These are phyloP conservation scores for Rhizodiscina lignyota DNA, from an alignment of 495 filamentous ascomycete genomes.

Conservation along the genomic window DNA sequence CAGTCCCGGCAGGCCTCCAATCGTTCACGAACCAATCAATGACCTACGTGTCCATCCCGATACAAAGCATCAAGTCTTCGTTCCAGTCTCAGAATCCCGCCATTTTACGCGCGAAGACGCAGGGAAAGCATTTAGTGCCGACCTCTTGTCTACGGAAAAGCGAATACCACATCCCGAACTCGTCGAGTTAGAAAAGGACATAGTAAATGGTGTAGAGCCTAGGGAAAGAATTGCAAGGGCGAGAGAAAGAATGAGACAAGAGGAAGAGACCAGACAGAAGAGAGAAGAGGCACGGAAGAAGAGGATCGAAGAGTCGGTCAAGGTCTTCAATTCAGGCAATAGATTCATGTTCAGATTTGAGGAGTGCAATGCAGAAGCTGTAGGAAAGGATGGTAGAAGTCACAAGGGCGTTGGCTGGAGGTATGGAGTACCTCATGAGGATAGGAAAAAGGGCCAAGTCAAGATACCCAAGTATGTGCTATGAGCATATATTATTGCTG, in stretches of 20 bases:
- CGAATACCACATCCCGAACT: constrained; percentile 84
- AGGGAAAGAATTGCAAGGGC: constrained; percentile 24
- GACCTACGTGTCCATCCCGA: constrained; percentile 69
- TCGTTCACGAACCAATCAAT: constrained; percentile 71
- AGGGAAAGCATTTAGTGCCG: constrained; percentile 59
- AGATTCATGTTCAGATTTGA: constrained; percentile 73
- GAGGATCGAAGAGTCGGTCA: constrained; percentile 24
- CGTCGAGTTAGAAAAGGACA: constrained; percentile 41
- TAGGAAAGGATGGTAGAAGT: constrained; percentile 31
- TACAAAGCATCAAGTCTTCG: constrained; percentile 73
- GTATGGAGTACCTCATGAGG: constrained; percentile 53
- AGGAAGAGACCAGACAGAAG: constrained; percentile 12
- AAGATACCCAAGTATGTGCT: constrained; percentile 55
- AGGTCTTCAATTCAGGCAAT: constrained; percentile 30
- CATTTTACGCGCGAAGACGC: constrained; percentile 81
- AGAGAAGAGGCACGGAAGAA: constrained; percentile 25
- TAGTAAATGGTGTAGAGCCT: constrained; percentile 18
- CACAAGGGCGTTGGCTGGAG: constrained; percentile 33
- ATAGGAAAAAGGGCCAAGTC: constrained; percentile 54
- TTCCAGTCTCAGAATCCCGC: constrained; percentile 78
- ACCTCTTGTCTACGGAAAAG: constrained; percentile 66
- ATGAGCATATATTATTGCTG: too few relatives aligned
- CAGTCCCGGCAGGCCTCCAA: constrained; percentile 8
- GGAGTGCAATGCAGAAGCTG: constrained; percentile 42
- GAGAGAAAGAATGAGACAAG: constrained; percentile 26